phyloP scores from a whole-genome alignment of 1,284 basidiomycete genomes.

The Apiotrichum veenhuisii region DNA sequence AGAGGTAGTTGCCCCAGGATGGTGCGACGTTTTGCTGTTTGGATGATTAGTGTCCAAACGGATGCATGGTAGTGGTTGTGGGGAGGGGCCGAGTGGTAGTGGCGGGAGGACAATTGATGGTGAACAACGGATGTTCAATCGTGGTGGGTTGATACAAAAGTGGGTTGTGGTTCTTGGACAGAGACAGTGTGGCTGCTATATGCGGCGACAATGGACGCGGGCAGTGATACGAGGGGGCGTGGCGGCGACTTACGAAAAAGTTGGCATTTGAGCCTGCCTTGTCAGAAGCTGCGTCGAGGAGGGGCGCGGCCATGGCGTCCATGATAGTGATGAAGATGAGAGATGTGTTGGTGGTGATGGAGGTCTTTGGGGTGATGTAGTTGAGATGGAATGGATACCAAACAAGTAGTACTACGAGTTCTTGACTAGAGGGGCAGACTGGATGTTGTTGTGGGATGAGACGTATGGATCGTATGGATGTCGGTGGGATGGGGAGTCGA shows the following conservation, averaged over 20 bases:
- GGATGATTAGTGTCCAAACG: constrained; percentile 3
- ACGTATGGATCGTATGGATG: neutral
- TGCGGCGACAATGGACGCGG: neutral
- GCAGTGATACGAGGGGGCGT: neutral
- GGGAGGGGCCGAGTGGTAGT: neutral
- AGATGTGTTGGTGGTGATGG: neutral
- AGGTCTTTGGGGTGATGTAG: neutral
- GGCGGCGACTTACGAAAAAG: constrained; percentile 9
- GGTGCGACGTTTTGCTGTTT: constrained; percentile 23
- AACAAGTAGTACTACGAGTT: neutral
- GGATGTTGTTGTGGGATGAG: neutral
- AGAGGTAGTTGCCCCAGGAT: constrained; percentile 44
- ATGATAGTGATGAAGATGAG: constrained; percentile 1
- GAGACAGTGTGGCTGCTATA: neutral
- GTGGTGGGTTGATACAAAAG: neutral
- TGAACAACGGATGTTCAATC: neutral
- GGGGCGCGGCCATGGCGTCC: constrained; percentile 12
- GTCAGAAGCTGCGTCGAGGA: constrained; percentile 7
- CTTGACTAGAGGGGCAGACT: neutral
- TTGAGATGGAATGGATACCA: neutral
- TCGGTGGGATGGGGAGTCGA: neutral
- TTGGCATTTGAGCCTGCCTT: constrained; percentile 6
- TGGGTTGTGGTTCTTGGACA: too few relatives aligned
- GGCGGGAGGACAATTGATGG: neutral
- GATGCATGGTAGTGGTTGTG: neutral